Base-by-base conservation (phyloP, 2,329 filamentous ascomycete species). In the Neoscytalidium dimidiatum region DNA sequence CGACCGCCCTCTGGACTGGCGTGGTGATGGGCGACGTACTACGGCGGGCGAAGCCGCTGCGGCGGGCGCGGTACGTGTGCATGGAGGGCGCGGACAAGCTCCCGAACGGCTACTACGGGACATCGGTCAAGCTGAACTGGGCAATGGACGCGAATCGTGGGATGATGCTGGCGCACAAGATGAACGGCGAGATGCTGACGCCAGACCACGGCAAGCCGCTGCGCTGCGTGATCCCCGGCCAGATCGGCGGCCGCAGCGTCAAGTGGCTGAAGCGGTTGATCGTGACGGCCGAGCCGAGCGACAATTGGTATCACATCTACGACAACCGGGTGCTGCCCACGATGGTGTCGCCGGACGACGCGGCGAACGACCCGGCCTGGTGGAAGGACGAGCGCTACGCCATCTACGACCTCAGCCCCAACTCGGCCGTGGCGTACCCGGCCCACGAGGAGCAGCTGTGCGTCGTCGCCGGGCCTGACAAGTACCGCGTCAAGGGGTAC, bases 231-330 rank as follows among this genome's bases (percentile, higher is more conserved):
- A 91, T 97, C 3, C 94, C 94, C 0, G 94, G 94, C 0, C 92
- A 96, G 76, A 97, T 97, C 67, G 94, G 94, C 35, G 94, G 93
- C 0, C 85, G 94, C 68, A 96, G 92, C 75, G 93, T 97, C 33
- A 97, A 97, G 77, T 97, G 94, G 94, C 75, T 97, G 66, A 94
- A 90, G 80, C 89, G 84, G 68, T 85, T 97, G 66, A 90, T 93
- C 48, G 77, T 97, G 58, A 94, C 92, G 0, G 85, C 88, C 9
- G 82, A 84, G 26, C 92, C 93, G 0, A 96, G 92, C 73, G 90
- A 94, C 68, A 97, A 96, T 73, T 96, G 92, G 92, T 97, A 97
- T 72, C 94, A 97, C 76, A 92, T 96, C 67, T 94, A 95, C 77
- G 94, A 97, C 75, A 97, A 97, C 74, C 84, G 92, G 66, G 92